Conservation (phyloP, 1,139 yeast species). For the Geotrichum siamense region DNA sequence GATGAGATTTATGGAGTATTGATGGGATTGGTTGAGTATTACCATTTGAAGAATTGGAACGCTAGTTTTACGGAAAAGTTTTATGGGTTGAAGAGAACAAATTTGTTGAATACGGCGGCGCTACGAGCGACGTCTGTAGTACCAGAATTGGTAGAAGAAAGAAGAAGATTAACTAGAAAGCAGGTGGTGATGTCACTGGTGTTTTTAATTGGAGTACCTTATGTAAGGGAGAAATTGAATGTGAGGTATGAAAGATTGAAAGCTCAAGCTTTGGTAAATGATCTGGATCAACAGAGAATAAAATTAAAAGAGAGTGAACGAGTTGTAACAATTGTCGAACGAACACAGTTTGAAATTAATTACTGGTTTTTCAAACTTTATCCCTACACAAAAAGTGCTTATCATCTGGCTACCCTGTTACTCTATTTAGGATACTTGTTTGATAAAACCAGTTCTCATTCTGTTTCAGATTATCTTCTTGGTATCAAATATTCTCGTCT, state of each 20-base stretch:
- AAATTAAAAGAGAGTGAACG: constrained; percentile 24
- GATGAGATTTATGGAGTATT: constrained; percentile 66
- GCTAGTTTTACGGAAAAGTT: constrained; percentile 88
- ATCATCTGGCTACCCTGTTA: constrained; percentile 48
- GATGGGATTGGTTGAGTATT: constrained; percentile 66
- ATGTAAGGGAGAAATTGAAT: constrained; percentile 61
- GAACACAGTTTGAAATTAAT: constrained; percentile 32
- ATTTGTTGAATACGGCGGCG: constrained; percentile 28
- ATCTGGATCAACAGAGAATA: constrained; percentile 36
- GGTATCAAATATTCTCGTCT: constrained; percentile 66
- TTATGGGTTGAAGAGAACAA: constrained; percentile 73
- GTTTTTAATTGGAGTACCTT: constrained; percentile 61
- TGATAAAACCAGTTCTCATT: constrained; percentile 52
- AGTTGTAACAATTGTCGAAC: constrained; percentile 21
- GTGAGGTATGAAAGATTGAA: constrained; percentile 56
- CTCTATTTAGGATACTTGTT: constrained; percentile 62
- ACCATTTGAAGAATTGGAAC: constrained; percentile 66
- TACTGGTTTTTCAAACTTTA: constrained; percentile 49
- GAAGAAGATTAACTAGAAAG: constrained; percentile 45
- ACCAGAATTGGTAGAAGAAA: constrained; percentile 48
- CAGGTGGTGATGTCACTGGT: constrained; percentile 58
- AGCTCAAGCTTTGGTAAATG: constrained; percentile 50
- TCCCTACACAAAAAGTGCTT: constrained; percentile 49
- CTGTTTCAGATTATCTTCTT: constrained; percentile 55
- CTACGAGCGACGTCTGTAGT: constrained; percentile 27